A percentile compares a stretch with the other conserved stretches of the same genome.
Evolutionary conservation across 169 alveolate genomes (phyloP).

Genomic region (Cryptosporidium parvum): DNA sequence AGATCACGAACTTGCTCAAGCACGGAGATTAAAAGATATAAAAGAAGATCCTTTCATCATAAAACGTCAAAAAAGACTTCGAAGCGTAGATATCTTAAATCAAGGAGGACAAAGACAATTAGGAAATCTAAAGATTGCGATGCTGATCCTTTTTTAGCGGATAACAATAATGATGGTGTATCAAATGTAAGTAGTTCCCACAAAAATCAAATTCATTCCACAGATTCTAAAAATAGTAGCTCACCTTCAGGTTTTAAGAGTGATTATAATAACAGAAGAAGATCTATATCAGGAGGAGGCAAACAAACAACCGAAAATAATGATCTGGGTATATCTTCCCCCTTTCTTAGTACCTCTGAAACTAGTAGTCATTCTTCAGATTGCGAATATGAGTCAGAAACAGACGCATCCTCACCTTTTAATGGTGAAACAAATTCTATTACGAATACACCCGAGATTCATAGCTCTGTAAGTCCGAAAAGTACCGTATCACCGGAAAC

Average conservation of each 20-base stretch:
- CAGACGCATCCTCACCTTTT: not conserved
- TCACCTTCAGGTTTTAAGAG: not conserved
- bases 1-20: not conserved
- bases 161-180: not conserved
- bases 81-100: not conserved
- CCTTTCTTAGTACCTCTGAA: not conserved
- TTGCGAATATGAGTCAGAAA: not conserved
- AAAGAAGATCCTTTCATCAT: constrained; percentile 20
- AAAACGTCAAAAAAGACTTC: constrained; percentile 16
- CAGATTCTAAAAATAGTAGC: not conserved
- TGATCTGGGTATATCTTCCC: not conserved
- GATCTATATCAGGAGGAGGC: not conserved
- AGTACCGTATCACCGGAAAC: not conserved
- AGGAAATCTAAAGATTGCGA: not conserved
- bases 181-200: no score
- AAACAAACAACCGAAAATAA: not conserved
- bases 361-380: not conserved
- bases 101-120: not conserved
- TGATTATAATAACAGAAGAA: not conserved
- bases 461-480: not conserved
- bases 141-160: not conserved
- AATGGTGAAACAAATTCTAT: not conserved
- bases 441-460: not conserved
- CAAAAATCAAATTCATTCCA: not conserved
- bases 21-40: constrained; percentile 21